These are phyloP conservation scores for Venturia effusa DNA, from an alignment of 2,329 filamentous ascomycete genomes.

Conservation along the genomic window DNA sequence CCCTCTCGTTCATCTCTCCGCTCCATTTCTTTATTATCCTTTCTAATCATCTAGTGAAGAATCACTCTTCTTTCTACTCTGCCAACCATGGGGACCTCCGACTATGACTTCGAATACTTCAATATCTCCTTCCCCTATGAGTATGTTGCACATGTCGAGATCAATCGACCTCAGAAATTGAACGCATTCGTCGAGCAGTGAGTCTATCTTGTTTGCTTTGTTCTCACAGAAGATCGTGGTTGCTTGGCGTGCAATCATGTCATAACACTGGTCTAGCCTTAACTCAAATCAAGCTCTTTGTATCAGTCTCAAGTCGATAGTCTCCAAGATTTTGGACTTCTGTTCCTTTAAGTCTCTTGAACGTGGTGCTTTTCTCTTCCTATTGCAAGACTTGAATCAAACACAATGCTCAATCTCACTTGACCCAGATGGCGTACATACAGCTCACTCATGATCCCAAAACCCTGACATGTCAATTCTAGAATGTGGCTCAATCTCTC, in stretches of 20 bases:
- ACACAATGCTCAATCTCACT: neutral
- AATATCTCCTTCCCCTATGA: conserved; percentile 59
- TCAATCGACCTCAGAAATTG: conserved; percentile 75
- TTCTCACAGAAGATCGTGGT: neutral
- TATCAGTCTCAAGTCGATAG: too few relatives aligned
- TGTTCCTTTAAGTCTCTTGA: too few relatives aligned
- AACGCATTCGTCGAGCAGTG: conserved; percentile 72
- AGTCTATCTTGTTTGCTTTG: conserved; percentile 16
- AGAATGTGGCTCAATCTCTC: conserved; percentile 80
- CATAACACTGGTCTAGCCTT: neutral
- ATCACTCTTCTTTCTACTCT: neutral
- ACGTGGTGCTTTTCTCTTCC: too few relatives aligned
- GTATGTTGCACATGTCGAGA: conserved; percentile 82
- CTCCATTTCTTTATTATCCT: neutral
- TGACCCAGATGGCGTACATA: neutral
- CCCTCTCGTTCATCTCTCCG: neutral
- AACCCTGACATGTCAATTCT: neutral
- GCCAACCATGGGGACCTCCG: neutral
- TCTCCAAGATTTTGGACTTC: too few relatives aligned
- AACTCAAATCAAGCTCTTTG: neutral
- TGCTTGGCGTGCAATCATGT: neutral
- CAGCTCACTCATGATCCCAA: neutral
- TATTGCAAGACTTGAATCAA: neutral
- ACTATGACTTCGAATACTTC: conserved; percentile 44
- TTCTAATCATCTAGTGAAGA: neutral